These are phyloP conservation scores for Russula griseocarnosa DNA, from an alignment of 768 basidiomycete species.

Conservation along the genomic window DNA sequence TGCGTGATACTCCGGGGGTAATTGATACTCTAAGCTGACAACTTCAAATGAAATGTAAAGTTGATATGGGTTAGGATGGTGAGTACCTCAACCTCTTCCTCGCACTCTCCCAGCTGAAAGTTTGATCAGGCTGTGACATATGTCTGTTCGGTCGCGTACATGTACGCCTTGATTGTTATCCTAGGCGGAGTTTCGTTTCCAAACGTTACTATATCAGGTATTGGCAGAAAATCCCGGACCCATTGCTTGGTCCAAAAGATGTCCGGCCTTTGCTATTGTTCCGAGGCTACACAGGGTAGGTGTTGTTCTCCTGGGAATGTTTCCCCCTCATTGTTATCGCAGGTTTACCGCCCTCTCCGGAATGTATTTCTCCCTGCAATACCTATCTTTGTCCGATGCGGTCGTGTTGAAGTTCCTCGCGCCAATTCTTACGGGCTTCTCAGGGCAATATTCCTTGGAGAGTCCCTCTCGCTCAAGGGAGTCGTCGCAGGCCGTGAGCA, in stretches of 20 bases:
- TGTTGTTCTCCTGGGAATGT: background rate
- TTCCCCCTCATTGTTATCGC: background rate
- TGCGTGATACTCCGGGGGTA: slow-evolving; percentile 31
- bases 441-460: slow-evolving; percentile 62
- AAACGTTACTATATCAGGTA: slow-evolving; percentile 31
- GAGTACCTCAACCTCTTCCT: slow-evolving; percentile 20
- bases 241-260: slow-evolving; percentile 64
- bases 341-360: slow-evolving; percentile 73
- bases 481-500: slow-evolving; percentile 49
- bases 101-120: background rate
- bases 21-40: background rate
- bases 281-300: slow-evolving; percentile 62
- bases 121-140: slow-evolving; percentile 47
- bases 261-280: slow-evolving; percentile 54
- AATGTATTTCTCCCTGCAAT: slow-evolving; percentile 67
- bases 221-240: slow-evolving; percentile 47
- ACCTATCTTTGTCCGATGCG: slow-evolving; percentile 74
- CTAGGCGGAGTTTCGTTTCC: background rate
- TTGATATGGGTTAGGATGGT: slow-evolving; percentile 61
- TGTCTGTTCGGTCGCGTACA: slow-evolving; percentile 48
- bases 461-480: slow-evolving; percentile 53
- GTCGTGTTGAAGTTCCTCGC: slow-evolving; percentile 72
- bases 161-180: slow-evolving; percentile 35
- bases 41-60: slow-evolving; percentile 33
- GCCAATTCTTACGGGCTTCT: slow-evolving; percentile 60